Percentiles rank a stretch among this genome's conserved stretches.
These are phyloP conservation scores for Parsonsia alboflavescens DNA, from an alignment of 257 asterid genomes.

Conservation along the genomic window DNA sequence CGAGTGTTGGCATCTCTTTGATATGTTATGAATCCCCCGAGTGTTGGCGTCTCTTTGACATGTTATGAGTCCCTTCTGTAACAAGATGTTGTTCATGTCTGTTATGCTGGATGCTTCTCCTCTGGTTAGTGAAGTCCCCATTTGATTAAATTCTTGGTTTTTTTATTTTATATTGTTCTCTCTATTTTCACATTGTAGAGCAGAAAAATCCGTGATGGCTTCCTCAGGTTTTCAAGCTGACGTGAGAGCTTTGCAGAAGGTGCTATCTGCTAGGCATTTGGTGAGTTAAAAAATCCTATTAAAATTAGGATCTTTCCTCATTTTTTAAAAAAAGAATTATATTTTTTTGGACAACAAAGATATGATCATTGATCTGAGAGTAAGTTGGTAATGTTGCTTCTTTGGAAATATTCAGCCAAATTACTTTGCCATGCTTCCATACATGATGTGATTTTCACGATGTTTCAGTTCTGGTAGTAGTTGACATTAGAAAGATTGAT, in stretches of 20 bases:
- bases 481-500: neutral
- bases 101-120: neutral
- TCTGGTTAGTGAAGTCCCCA: neutral
- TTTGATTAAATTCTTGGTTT: neutral
- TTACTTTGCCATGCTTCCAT: neutral
- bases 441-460: neutral
- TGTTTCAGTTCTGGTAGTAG: neutral
- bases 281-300: conserved; percentile 22
- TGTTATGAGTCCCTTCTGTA: neutral
- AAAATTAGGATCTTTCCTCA: neutral
- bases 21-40: neutral
- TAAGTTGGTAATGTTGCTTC: neutral
- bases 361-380: neutral
- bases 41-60: too few species aligned
- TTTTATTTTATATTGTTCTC: neutral
- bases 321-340: neutral
- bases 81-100: neutral
- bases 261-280: conserved; percentile 39
- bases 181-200: conserved; percentile 36
- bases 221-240: conserved; percentile 99
- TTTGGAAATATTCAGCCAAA: neutral
- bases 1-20: neutral
- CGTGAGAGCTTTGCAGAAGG: conserved; percentile 89
- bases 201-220: conserved; percentile 82
- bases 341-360: neutral